phyloP scores from a whole-genome alignment of 179 eudicot species.

The Nepenthes alata region DNA sequence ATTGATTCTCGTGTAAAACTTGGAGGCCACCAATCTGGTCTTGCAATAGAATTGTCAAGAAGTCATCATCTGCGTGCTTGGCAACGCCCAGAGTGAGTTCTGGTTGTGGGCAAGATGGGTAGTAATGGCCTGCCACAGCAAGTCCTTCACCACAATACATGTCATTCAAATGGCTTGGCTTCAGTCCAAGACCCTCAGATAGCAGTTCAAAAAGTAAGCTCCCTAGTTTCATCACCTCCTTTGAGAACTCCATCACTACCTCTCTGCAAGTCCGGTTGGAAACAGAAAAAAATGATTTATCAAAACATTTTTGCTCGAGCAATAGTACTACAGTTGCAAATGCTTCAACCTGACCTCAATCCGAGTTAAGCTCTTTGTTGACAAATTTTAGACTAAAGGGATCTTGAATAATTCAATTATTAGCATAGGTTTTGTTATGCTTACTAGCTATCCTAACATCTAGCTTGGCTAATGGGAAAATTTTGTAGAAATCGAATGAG shows the following conservation, averaged over 20 bases:
- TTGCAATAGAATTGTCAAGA: slow-evolving; percentile 23
- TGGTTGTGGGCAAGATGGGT: slow-evolving; percentile 28
- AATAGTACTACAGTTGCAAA: not conserved
- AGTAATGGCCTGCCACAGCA: slow-evolving; percentile 10
- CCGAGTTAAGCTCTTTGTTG: not conserved
- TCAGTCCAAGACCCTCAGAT: slow-evolving; percentile 27
- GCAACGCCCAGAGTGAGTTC: slow-evolving; percentile 14
- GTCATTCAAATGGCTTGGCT: slow-evolving; percentile 12
- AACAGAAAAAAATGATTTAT: not conserved
- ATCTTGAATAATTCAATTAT: not conserved
- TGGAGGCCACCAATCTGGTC: slow-evolving; percentile 32
- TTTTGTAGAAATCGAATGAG: too few relatives aligned
- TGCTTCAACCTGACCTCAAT: too few relatives aligned
- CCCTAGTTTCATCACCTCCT: slow-evolving; percentile 15
- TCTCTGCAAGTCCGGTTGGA: slow-evolving; percentile 13
- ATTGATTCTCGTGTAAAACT: slow-evolving; percentile 14
- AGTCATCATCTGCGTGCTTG: slow-evolving; percentile 18
- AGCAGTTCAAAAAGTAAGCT: slow-evolving; percentile 11
- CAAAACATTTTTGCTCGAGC: not conserved
- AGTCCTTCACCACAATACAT: slow-evolving; percentile 21
- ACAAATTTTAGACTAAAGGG: not conserved
- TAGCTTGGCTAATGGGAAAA: too few relatives aligned
- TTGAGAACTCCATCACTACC: slow-evolving; percentile 13
- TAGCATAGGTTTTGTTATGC: too few relatives aligned
- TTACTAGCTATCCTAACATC: too few relatives aligned